phyloP scores from a whole-genome alignment of 306 rosid genomes.

The Dalbergia cultrata region DNA sequence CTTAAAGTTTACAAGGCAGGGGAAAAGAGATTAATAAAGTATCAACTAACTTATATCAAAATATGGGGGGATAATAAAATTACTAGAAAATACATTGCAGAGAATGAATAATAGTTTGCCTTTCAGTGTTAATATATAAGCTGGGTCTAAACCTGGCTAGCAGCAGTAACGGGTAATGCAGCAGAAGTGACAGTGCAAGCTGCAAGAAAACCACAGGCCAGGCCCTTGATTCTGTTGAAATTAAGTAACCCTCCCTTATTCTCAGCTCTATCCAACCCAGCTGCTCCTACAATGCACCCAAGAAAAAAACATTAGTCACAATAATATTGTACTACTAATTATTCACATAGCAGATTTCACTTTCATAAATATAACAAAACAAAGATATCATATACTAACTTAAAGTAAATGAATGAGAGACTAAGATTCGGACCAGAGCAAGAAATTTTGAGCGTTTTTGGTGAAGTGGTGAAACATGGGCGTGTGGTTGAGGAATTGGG shows the following conservation, averaged over 20 bases:
- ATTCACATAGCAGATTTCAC: too few species aligned
- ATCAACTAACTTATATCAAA: slow-evolving; percentile 5
- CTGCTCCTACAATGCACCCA: slow-evolving; percentile 45
- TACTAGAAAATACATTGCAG: background rate
- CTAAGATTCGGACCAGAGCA: slow-evolving; percentile 63
- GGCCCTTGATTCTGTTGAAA: slow-evolving; percentile 58
- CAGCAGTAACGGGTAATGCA: slow-evolving; percentile 86
- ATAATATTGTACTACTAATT: background rate
- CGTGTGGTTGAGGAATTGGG: slow-evolving; percentile 55
- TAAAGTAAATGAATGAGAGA: background rate
- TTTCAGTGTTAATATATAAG: background rate
- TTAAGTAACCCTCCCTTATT: slow-evolving; percentile 46
- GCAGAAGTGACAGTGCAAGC: slow-evolving; percentile 70
- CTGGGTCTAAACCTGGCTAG: slow-evolving; percentile 64
- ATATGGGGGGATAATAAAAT: background rate
- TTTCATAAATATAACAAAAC: background rate
- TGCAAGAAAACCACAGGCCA: slow-evolving; percentile 87
- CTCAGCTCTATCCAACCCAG: slow-evolving; percentile 56
- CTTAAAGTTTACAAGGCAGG: background rate
- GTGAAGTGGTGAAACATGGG: slow-evolving; percentile 33
- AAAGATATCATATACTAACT: background rate
- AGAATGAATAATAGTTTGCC: background rate
- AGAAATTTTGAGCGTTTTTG: slow-evolving; percentile 45
- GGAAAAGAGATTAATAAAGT: background rate
- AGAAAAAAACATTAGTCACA: slow-evolving; percentile 18